Conservation (phyloP, 371 early-diverging fungal species). For the Mortierella sp. region DNA sequence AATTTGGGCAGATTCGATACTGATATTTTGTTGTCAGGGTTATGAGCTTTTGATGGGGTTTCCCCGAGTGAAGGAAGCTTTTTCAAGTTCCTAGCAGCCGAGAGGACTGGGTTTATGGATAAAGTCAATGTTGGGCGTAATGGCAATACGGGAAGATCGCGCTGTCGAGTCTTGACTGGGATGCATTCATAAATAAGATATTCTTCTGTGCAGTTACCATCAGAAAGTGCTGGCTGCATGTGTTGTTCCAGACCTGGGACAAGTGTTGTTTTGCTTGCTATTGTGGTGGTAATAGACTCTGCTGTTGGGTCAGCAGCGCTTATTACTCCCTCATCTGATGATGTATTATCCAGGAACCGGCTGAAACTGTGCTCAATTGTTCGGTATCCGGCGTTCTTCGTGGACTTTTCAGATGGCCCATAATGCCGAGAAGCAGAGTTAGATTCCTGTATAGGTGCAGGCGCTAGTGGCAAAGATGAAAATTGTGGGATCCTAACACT, state of each 20-base stretch:
- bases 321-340: constrained; percentile 9
- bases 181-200: too few species aligned
- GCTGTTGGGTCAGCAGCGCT: background rate
- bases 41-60: too few species aligned
- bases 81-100: too few species aligned
- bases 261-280: constrained; percentile 1
- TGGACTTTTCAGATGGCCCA: constrained; percentile 4
- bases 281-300: too few species aligned
- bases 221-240: background rate
- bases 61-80: too few species aligned
- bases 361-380: constrained; percentile 3
- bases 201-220: too few species aligned
- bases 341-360: constrained; percentile 18
- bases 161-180: too few species aligned
- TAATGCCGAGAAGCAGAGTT: constrained; percentile 37
- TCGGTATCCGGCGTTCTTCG: constrained; percentile 20
- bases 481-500: background rate
- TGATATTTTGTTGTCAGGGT: too few species aligned
- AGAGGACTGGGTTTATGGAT: too few species aligned
- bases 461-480: constrained; percentile 13
- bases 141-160: too few species aligned
- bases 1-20: too few species aligned
- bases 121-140: too few species aligned
- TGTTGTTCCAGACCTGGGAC: background rate
- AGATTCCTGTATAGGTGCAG: constrained; percentile 36